Percentiles rank a stretch among this genome's conserved stretches.
Evolutionary conservation across 768 basidiomycete species (phyloP).

Genomic region (Rhodotorula diobovata): DNA sequence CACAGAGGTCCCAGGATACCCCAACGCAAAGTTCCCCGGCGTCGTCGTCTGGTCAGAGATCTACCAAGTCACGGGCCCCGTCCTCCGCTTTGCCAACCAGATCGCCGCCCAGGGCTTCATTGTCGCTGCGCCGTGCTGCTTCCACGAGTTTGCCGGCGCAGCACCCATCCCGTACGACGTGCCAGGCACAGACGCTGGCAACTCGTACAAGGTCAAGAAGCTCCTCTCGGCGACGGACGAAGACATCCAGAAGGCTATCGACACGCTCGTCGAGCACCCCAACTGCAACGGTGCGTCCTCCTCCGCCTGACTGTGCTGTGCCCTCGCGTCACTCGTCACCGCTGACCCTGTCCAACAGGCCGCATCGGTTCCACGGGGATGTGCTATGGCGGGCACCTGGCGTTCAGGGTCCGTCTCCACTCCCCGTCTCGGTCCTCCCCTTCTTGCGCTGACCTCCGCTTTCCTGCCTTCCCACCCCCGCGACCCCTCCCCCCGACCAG

Average conservation of each 20-base stretch:
- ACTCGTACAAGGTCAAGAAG: conserved; percentile 88
- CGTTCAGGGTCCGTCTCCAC: conserved; percentile 32
- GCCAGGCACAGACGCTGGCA: conserved; percentile 83
- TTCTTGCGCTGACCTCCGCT: not conserved
- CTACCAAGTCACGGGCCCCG: conserved; percentile 37
- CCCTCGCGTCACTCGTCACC: not conserved
- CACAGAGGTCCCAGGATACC: conserved; percentile 48
- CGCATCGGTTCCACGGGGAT: conserved; percentile 86
- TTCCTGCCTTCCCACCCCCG: conserved; percentile 40
- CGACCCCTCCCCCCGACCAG: no score
- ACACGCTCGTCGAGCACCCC: conserved; percentile 63
- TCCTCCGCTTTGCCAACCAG: conserved; percentile 44
- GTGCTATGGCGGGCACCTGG: conserved; percentile 72
- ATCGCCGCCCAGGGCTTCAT: conserved; percentile 47
- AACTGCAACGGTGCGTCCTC: conserved; percentile 61
- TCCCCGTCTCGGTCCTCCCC: conserved; percentile 44
- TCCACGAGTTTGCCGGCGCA: conserved; percentile 87
- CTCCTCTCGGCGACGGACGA: conserved; percentile 80
- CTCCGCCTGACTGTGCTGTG: not conserved
- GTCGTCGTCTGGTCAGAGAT: conserved; percentile 42
- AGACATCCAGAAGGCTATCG: conserved; percentile 74
- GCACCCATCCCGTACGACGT: conserved; percentile 82
- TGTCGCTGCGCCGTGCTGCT: conserved; percentile 51
- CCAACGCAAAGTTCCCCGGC: conserved; percentile 49
- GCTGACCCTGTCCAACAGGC: conserved; percentile 54